phyloP scores from a whole-genome alignment of 345 rosid genomes.

The Cardamine resedifolia region DNA sequence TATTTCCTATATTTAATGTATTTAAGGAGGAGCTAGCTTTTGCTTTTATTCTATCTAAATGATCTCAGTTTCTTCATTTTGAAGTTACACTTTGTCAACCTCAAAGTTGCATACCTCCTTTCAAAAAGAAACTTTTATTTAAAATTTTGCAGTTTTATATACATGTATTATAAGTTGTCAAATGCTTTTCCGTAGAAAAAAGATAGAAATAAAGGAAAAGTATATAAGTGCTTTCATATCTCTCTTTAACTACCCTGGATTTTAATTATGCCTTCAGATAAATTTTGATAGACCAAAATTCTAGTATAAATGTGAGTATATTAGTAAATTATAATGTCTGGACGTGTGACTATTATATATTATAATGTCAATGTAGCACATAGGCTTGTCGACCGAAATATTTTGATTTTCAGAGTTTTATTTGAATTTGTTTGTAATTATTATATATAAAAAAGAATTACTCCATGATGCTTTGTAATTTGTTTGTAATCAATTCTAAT shows the following conservation, averaged over 20 bases:
- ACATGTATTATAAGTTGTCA: slow-evolving; percentile 13
- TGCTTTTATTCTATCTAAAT: slow-evolving; percentile 38
- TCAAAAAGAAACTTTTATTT: slow-evolving; percentile 31
- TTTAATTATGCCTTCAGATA: background rate
- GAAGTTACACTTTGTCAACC: slow-evolving; percentile 45
- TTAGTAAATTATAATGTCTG: background rate
- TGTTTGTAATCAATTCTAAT: background rate
- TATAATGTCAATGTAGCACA: background rate
- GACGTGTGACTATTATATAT: background rate
- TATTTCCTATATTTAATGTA: slow-evolving; percentile 22
- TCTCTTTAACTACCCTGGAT: slow-evolving; percentile 11
- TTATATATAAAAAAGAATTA: no score
- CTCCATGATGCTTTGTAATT: background rate
- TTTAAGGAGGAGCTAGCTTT: slow-evolving; percentile 31
- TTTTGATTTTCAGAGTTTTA: background rate
- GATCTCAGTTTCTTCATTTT: slow-evolving; percentile 40
- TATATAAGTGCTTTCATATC: slow-evolving; percentile 5
- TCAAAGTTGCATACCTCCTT: slow-evolving; percentile 36
- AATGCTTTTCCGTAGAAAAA: slow-evolving; percentile 20
- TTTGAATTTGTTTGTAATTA: no score
- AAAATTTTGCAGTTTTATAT: background rate
- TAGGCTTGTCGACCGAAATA: background rate
- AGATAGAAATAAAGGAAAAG: background rate
- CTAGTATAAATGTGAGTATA: slow-evolving; percentile 11
- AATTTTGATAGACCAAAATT: background rate